Evolutionary conservation across 2,329 filamentous ascomycete species (phyloP), one percentile per base, ranked within the genome.

Genomic region (Colletotrichum godetiae): DNA sequence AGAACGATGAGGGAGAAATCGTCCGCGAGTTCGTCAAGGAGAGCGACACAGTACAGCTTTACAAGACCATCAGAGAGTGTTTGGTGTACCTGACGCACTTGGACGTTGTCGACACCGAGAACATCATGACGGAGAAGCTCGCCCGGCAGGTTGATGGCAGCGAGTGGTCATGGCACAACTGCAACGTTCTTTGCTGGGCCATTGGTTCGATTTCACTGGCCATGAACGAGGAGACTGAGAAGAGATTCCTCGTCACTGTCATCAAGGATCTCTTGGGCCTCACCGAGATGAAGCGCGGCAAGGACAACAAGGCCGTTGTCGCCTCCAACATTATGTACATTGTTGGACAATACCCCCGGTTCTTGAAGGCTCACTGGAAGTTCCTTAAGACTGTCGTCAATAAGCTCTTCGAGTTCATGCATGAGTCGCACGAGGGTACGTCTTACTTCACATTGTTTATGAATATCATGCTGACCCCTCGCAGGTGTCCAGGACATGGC

Each of bases 271-370:
- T 99, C 8, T 91, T 99, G 33, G 97, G 97, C 1, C 88, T 99
- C 68, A 99, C 97, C 0, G 97, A 99, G 83, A 98, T 98, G 95
- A 99, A 99, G 87, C 94, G 97, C 67, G 97, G 97, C 75, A 99
- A 99, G 80, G 97, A 99, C 86, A 99, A 99, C 89, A 99, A 99
- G 83, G 97, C 97, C 13, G 97, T 99, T 11, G 97, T 99, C 53
- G 97, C 97, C 75, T 98, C 95, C 85, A 99, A 99, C 86, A 99
- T 99, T 80, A 99, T 99, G 97, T 99, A 99, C 83, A 99, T 99
- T 85, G 97, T 99, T 74, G 97, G 97, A 72, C 97, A 99, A 81
- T 99, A 99, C 81, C 97, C 97, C 49, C 94, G 97, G 24, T 99
- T 99, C 86, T 87, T 99, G 79, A 99, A 99, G 87, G 97, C 97